Base-by-base conservation (phyloP, 192 early-diverging fungal genomes). In the Geranomyces variabilis region DNA sequence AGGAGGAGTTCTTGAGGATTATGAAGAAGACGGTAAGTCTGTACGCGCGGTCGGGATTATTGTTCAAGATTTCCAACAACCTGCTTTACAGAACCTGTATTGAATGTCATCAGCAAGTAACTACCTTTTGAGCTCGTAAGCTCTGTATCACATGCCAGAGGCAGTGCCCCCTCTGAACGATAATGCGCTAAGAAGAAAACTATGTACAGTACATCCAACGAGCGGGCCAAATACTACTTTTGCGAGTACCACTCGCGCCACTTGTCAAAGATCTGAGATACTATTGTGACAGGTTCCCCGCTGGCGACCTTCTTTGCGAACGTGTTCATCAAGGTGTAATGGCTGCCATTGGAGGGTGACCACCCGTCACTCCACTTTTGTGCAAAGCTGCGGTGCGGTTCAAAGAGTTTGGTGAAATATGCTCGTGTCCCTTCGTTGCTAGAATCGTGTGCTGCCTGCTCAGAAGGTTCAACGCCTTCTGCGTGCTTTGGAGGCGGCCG, bases 1-100 rank as follows among this genome's bases (percentile, higher is more conserved):
- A 83, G 67, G 80, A 89, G 6, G 83, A 88, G 70, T 91, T 91
- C 75, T 77, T 79, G 47, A 44, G 67, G 21, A 80, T 91, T 33
- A 90, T 90, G 89, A 77, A 74, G 59, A 80, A 80, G 49, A 79
- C 79, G 0, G 76, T 79, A 34, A 60, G 51, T 28, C 51, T 28
- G 19, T 15, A 55, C 4, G 26, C 51, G 51, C 51, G 7, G 19
- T 55, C 51, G 21, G 6, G 4, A 3, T 55, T 28, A 55, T 55
- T 19, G 21, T 8, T 4, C 51, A 55, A 24, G 21, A 47, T 55
- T 55, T 14, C 3, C 26, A 8, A 3, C 14, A 55, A 55, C 6
- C 15, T 55, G 51, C 26, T 4, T 55, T 24, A 7, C 26, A 55
- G 51, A 55, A 55, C 14, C 51, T 55, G 2, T 55, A 55, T 28